phyloP scores from a whole-genome alignment of 2,329 filamentous ascomycete species.

The Penicillium griseofulvum region DNA sequence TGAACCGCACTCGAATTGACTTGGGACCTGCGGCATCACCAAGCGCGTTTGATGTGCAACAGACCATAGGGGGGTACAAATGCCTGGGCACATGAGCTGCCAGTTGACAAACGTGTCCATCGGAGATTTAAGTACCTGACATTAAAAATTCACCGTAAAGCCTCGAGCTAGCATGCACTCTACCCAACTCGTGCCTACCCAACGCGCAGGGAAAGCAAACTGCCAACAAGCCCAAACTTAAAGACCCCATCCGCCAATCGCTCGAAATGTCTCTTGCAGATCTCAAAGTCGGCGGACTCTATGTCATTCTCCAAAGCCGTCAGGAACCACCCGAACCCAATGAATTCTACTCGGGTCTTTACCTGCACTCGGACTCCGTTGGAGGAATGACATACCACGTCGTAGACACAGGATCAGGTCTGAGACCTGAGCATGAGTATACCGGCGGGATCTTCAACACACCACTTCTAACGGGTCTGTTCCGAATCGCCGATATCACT shows the following conservation, averaged over 20 bases:
- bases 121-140: not conserved
- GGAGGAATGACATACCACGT: constrained; percentile 26
- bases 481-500: constrained; percentile 22
- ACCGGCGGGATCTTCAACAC: constrained; percentile 18
- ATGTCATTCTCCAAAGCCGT: constrained; percentile 26
- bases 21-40: not conserved
- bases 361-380: constrained; percentile 19
- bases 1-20: not conserved
- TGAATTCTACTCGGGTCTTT: constrained; percentile 33
- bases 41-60: not conserved
- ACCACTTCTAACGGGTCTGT: constrained; percentile 24
- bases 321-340: constrained; percentile 24
- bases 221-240: not conserved
- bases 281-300: constrained; percentile 16
- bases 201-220: not conserved
- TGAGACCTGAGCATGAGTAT: constrained; percentile 20
- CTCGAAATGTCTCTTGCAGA: not conserved
- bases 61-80: not conserved
- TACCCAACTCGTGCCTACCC: not conserved
- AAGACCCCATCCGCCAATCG: not conserved
- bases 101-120: not conserved
- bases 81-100: not conserved
- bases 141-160: not conserved
- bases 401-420: constrained; percentile 16
- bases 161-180: not conserved